phyloP scores from a whole-genome alignment of 164 flowering plant genomes.

The Annona cherimola region DNA sequence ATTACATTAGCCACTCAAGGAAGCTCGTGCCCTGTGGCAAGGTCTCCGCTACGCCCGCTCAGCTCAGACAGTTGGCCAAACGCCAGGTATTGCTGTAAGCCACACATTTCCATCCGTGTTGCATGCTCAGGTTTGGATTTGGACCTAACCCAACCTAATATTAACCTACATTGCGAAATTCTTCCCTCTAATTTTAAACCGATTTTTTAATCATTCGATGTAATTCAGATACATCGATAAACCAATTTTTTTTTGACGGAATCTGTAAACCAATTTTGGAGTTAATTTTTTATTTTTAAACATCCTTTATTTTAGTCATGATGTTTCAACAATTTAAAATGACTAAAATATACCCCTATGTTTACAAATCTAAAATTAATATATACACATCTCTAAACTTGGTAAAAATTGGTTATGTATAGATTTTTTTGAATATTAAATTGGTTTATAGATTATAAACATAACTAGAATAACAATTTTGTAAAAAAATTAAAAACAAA shows the following conservation, averaged over 20 bases:
- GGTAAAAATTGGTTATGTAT: no score
- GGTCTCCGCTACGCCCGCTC: conserved; percentile 49
- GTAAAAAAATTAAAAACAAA: no score
- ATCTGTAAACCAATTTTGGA: background rate
- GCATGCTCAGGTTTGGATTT: background rate
- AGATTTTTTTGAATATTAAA: no score
- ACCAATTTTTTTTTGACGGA: background rate
- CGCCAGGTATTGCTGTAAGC: conserved; percentile 53
- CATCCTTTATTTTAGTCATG: no score
- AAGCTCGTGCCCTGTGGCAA: conserved; percentile 74
- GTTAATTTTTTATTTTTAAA: no score
- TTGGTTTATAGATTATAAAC: no score
- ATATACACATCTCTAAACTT: no score
- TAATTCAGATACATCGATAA: background rate
- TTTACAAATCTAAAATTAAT: no score
- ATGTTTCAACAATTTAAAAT: no score
- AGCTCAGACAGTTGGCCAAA: conserved; percentile 65
- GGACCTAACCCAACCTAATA: background rate
- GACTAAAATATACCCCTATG: no score
- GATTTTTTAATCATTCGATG: background rate
- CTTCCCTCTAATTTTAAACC: background rate
- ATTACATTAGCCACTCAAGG: conserved; percentile 88
- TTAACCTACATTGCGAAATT: background rate
- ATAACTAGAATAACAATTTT: no score
- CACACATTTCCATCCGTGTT: background rate